Evolutionary conservation across 1,284 basidiomycete species (phyloP).

Genomic region (Trichosporon inkin): DNA sequence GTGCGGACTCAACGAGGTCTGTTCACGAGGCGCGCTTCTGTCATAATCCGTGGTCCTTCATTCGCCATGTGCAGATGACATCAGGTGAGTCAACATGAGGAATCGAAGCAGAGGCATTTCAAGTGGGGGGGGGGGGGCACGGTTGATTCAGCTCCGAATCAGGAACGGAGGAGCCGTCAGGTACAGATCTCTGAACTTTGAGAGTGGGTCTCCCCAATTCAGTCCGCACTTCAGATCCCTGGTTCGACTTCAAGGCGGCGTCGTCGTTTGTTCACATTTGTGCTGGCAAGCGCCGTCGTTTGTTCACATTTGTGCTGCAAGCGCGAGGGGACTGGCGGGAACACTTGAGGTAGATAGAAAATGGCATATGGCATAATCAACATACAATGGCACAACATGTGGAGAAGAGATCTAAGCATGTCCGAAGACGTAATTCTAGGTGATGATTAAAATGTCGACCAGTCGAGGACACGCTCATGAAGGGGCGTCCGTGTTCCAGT

Average conservation of each 20-base stretch:
- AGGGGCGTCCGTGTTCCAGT: constrained; percentile 10
- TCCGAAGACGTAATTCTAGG: constrained; percentile 4
- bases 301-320: not conserved
- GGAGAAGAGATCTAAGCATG: not conserved
- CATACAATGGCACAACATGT: constrained; percentile 5
- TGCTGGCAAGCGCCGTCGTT: not conserved
- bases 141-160: not conserved
- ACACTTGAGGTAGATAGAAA: not conserved
- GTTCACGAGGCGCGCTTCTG: not conserved
- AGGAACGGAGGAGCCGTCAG: not conserved
- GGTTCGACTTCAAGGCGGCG: not conserved
- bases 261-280: not conserved
- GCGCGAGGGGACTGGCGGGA: too few relatives aligned
- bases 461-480: constrained; percentile 22
- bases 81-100: constrained; percentile 1
- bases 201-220: constrained; percentile 23
- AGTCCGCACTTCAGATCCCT: constrained; percentile 21
- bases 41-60: too few relatives aligned
- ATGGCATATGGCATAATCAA: not conserved
- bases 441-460: constrained; percentile 25
- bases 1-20: not conserved
- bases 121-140: too few relatives aligned
- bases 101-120: too few relatives aligned
- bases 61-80: not conserved
- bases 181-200: not conserved